Conservation (phyloP, 1,139 yeast species). For the Yamadazyma mexicana region DNA sequence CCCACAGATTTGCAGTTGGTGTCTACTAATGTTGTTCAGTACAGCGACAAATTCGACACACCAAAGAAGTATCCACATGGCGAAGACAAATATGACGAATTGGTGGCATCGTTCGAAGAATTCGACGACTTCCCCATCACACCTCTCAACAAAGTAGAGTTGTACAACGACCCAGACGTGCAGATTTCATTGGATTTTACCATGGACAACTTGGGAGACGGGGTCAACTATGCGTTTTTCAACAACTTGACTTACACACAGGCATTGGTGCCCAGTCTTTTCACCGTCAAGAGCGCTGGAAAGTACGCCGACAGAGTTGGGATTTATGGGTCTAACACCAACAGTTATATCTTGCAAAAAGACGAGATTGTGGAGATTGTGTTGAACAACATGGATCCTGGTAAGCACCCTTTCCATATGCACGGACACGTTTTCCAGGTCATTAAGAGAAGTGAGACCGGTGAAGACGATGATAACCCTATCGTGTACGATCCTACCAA, state of each 20-base stretch:
- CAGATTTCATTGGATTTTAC: conserved; percentile 62
- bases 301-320: conserved; percentile 40
- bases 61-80: conserved; percentile 30
- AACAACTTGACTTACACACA: conserved; percentile 73
- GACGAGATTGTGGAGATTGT: conserved; percentile 69
- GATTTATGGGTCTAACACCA: conserved; percentile 73
- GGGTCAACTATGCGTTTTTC: conserved; percentile 89
- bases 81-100: conserved; percentile 15
- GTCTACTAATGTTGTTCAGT: conserved; percentile 70
- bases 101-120: conserved; percentile 45
- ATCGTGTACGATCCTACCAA: conserved; percentile 36
- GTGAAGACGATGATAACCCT: conserved; percentile 37
- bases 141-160: conserved; percentile 54
- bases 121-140: conserved; percentile 66
- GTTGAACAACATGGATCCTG: conserved; percentile 69
- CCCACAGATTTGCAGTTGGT: conserved; percentile 66
- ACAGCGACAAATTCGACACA: conserved; percentile 44
- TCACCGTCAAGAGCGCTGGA: conserved; percentile 73
- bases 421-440: conserved; percentile 80
- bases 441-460: conserved; percentile 38
- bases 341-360: conserved; percentile 67
- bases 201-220: conserved; percentile 80
- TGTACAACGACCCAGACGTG: conserved; percentile 66
- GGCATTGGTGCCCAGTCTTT: conserved; percentile 82
- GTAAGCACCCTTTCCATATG: conserved; percentile 86